Evolutionary conservation across 1,139 yeast species (phyloP).

Genomic region (Tardiomyces blankii): DNA sequence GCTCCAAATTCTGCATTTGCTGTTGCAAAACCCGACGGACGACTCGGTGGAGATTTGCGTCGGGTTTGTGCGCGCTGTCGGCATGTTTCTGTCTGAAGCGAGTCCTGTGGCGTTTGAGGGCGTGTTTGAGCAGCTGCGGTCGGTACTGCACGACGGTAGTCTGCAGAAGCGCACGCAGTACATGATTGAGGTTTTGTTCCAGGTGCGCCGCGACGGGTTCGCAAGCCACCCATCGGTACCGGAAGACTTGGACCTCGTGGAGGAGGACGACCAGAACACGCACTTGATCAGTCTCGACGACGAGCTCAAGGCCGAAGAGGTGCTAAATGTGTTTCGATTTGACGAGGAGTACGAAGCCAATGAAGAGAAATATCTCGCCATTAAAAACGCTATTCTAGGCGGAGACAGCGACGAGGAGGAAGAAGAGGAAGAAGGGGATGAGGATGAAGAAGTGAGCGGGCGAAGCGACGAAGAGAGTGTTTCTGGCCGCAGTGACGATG

Average conservation of each 20-base stretch:
- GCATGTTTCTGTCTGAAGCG: slow-evolving; percentile 33
- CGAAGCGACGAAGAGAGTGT: background rate
- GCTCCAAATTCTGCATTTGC: slow-evolving; percentile 50
- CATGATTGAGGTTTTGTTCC: slow-evolving; percentile 43
- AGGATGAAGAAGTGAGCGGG: slow-evolving; percentile 5
- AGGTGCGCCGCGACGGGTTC: slow-evolving; percentile 40
- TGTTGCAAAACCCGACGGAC: slow-evolving; percentile 44
- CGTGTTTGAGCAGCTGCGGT: slow-evolving; percentile 52
- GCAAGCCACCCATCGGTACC: slow-evolving; percentile 32
- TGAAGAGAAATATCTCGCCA: slow-evolving; percentile 34
- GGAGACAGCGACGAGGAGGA: slow-evolving; percentile 14
- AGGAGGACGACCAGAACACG: slow-evolving; percentile 49
- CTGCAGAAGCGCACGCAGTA: slow-evolving; percentile 36
- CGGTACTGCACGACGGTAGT: slow-evolving; percentile 44
- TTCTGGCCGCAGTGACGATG: slow-evolving; percentile 8
- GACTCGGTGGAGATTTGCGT: slow-evolving; percentile 41
- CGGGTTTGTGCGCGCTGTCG: slow-evolving; percentile 33
- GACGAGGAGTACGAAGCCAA: slow-evolving; percentile 44
- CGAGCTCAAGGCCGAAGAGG: slow-evolving; percentile 35
- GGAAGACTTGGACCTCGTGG: slow-evolving; percentile 47
- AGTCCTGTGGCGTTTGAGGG: slow-evolving; percentile 37
- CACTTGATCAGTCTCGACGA: slow-evolving; percentile 52
- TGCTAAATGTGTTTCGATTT: slow-evolving; percentile 39
- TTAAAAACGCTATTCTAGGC: slow-evolving; percentile 38
- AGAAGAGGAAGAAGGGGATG: slow-evolving; percentile 7